Conservation (phyloP, 768 basidiomycete genomes). For the Pulveroboletus sp. region DNA sequence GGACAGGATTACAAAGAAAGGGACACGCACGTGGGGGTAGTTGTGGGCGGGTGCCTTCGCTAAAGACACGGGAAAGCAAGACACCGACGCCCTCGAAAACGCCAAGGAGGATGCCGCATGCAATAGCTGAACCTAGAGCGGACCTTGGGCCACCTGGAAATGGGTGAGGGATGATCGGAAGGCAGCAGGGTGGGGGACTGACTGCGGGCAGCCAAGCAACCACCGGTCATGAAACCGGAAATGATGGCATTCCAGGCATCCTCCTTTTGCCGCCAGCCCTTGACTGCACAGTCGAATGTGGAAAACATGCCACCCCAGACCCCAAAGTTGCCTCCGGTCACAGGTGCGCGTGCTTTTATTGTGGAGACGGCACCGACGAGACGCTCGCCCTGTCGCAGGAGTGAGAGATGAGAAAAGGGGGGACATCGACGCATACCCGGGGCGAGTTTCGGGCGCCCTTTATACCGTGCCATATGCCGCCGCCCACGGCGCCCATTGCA, state of each 20-base stretch:
- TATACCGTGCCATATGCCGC: conserved; percentile 97
- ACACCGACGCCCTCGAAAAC: conserved; percentile 96
- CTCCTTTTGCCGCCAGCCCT: conserved; percentile 94
- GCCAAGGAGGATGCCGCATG: conserved; percentile 93
- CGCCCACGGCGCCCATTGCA: conserved; percentile 96
- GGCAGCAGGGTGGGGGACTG: conserved; percentile 34
- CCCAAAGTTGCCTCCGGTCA: conserved; percentile 95
- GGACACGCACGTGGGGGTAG: conserved; percentile 65
- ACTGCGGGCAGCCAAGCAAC: conserved; percentile 92
- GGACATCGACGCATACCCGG: conserved; percentile 50
- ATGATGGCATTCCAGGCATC: conserved; percentile 99
- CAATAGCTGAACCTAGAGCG: conserved; percentile 88
- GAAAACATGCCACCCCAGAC: conserved; percentile 99
- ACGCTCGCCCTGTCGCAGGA: conserved; percentile 74
- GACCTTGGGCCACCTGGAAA: conserved; percentile 83
- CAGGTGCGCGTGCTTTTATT: conserved; percentile 96
- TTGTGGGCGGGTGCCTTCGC: conserved; percentile 76
- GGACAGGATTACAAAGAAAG: not conserved
- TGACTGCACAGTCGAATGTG: conserved; percentile 96
- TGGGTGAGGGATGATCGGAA: conserved; percentile 1
- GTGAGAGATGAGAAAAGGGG: not conserved
- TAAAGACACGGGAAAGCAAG: conserved; percentile 82
- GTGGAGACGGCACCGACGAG: conserved; percentile 91
- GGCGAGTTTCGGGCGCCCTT: conserved; percentile 98
- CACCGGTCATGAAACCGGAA: conserved; percentile 97